Evolutionary conservation across 208 protist genomes (phyloP), one percentile per base, ranked within the genome.

Genomic region (Leishmania aethiopica): DNA sequence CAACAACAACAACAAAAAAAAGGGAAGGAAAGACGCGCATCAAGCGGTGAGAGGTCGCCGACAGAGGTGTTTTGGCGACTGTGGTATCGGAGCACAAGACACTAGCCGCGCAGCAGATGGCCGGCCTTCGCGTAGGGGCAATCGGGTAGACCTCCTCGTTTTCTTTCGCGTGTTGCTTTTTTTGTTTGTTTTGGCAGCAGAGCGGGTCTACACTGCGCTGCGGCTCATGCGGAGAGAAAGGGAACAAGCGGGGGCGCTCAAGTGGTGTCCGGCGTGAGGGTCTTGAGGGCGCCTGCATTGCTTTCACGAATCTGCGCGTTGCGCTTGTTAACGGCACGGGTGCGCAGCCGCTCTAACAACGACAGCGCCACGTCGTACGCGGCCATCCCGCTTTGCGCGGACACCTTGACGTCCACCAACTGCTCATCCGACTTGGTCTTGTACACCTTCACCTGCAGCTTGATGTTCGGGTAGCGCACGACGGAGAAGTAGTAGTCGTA

Each of bases 361-460:
- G 79, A 80, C 13, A 90, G 67, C 28, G 91, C 91, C 47, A 82
- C 86, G 42, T 94, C 92, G 62, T 82, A 92, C 25, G 82, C 90
- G 1, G 74, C 62, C 94, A 95, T 97, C 19, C 94, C 94, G 71
- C 91, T 93, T 83, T 95, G 91, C 47, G 79, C 80, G 4, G 90
- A 94, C 35, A 95, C 86, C 77, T 92, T 94, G 72, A 95, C 89
- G 85, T 97, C 92, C 5, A 97, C 92, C 45, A 97, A 45, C 62
- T 95, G 91, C 80, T 92, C 90, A 37, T 89, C 79, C 42, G 83
- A 62, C 53, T 67, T 89, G 5, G 93, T 78, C 83, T 93, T 93
- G 86, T 94, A 97, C 45, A 97, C 82, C 83, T 90, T 97, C 57
- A 97, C 86, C 79, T 97, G 94, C 35, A 97, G 84, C 76, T 95